Percentiles rank a stretch among this genome's conserved stretches.
Conservation (phyloP, 768 basidiomycete species). For the Lactifluus subvellereus region DNA sequence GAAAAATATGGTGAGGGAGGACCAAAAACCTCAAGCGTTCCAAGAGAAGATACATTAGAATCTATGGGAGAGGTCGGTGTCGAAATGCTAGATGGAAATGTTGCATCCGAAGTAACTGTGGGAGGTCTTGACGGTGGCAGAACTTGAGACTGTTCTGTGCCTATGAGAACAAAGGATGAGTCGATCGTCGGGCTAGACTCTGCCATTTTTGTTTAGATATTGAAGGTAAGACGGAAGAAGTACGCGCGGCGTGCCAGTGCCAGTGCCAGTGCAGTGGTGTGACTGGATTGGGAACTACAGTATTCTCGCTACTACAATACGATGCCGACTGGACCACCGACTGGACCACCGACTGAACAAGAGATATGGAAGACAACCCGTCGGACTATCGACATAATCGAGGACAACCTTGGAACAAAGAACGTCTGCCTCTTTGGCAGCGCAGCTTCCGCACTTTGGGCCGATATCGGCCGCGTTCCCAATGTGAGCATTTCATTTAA, state of each 20-base stretch:
- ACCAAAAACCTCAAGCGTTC: constrained; percentile 7
- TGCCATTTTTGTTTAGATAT: neutral
- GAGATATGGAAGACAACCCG: constrained; percentile 9
- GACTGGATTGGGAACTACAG: too few species aligned
- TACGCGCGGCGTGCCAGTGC: neutral
- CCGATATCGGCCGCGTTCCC: constrained; percentile 4
- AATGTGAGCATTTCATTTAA: neutral
- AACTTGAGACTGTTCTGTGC: constrained; percentile 13
- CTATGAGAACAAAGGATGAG: constrained; percentile 13
- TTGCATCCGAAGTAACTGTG: constrained; percentile 12
- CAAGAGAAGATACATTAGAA: constrained; percentile 11
- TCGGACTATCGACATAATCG: constrained; percentile 5
- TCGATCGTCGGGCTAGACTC: constrained; percentile 6
- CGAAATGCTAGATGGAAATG: constrained; percentile 19
- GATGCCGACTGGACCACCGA: neutral
- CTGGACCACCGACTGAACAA: neutral
- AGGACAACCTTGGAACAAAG: neutral
- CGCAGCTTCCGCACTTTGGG: constrained; percentile 6
- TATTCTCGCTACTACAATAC: too few species aligned
- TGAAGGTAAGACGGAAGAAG: neutral
- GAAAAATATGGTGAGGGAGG: neutral
- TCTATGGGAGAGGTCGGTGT: constrained; percentile 18
- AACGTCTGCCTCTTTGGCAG: constrained; percentile 13
- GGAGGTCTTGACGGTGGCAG: constrained; percentile 7
- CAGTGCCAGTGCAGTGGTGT: too few species aligned